phyloP scores from a whole-genome alignment of 2,329 filamentous ascomycete genomes.

The Phyllosticta paracitricarpa region DNA sequence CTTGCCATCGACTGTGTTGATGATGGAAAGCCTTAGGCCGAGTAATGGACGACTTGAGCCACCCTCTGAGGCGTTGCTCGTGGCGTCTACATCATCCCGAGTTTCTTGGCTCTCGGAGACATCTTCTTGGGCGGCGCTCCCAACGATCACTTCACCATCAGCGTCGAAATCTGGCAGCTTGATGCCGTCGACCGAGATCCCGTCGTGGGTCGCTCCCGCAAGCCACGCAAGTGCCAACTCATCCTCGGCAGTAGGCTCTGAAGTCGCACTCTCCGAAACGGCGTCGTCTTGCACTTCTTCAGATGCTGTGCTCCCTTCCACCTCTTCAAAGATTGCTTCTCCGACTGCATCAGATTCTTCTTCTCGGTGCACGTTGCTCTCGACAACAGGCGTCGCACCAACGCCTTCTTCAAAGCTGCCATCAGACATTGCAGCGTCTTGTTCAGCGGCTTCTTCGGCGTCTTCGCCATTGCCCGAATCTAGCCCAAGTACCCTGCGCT shows the following conservation, averaged over 20 bases:
- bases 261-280: not conserved
- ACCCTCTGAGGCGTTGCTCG: not conserved
- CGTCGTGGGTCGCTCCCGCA: conserved; percentile 12
- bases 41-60: conserved; percentile 24
- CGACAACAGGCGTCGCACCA: not conserved
- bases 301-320: not conserved
- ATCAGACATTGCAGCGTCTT: not conserved
- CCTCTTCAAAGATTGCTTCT: not conserved
- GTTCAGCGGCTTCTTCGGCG: conserved; percentile 9
- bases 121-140: not conserved
- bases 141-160: not conserved
- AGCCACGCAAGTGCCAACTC: not conserved
- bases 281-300: not conserved
- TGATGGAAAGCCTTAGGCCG: conserved; percentile 61
- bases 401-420: not conserved
- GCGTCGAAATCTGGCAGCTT: conserved; percentile 5
- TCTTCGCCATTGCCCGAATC: conserved; percentile 17
- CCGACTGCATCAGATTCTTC: not conserved
- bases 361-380: not conserved
- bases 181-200: conserved; percentile 14
- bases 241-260: not conserved
- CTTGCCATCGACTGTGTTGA: conserved; percentile 60
- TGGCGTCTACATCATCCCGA: not conserved
- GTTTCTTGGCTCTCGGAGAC: not conserved
- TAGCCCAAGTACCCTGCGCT: conserved; percentile 48